Evolutionary conservation across 2,329 filamentous ascomycete genomes (phyloP).

Genomic region (Thermomyces lanuginosus): DNA sequence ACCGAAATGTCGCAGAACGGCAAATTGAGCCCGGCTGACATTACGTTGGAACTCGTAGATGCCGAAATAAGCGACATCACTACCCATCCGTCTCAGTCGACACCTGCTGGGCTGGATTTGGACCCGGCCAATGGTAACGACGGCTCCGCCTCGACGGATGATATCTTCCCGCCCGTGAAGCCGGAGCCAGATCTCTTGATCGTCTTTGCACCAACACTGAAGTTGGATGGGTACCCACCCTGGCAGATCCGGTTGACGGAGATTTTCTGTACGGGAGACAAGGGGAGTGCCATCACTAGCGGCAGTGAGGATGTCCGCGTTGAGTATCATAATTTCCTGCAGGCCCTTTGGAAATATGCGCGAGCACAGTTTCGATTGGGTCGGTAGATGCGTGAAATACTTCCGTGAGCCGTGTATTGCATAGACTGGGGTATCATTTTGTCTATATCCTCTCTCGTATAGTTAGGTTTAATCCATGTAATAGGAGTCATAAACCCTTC

Average conservation of each 20-base stretch:
- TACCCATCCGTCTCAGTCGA: constrained; percentile 14
- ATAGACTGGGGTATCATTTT: neutral
- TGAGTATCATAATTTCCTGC: constrained; percentile 84
- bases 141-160: no score
- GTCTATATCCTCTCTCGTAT: neutral
- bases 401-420: no score
- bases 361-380: constrained; percentile 81
- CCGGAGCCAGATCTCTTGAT: constrained; percentile 79
- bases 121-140: no score
- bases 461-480: no score
- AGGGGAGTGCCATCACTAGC: constrained; percentile 19
- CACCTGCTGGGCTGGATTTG: constrained; percentile 4
- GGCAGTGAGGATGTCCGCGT: constrained; percentile 38
- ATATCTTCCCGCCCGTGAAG: constrained; percentile 40
- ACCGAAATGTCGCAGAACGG: constrained; percentile 86
- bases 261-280: constrained; percentile 53
- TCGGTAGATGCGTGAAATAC: no score
- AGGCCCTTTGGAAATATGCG: constrained; percentile 67
- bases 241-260: constrained; percentile 94
- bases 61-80: constrained; percentile 57
- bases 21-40: constrained; percentile 66
- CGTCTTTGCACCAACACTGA: constrained; percentile 67
- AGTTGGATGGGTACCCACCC: constrained; percentile 80
- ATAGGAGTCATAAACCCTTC: no score
- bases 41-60: constrained; percentile 73